Conservation (phyloP, 768 basidiomycete genomes). For the Boletus sp. region DNA sequence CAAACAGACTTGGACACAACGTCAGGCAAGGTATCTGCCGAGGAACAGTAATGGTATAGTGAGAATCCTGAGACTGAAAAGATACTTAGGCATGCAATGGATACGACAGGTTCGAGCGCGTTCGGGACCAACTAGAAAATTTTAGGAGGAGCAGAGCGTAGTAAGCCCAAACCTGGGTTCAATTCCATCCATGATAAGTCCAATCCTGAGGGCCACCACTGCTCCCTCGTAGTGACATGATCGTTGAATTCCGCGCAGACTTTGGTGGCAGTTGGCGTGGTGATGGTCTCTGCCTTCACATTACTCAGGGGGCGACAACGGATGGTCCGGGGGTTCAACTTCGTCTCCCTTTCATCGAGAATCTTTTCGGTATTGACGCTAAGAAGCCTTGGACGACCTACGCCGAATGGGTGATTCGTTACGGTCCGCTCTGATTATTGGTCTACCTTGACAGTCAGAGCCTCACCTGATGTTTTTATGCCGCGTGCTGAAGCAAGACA, state of each 20-base stretch:
- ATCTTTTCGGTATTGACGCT: constrained; percentile 13
- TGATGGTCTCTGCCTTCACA: not conserved
- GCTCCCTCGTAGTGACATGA: not conserved
- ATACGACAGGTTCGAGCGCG: no score
- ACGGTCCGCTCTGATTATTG: constrained; percentile 5
- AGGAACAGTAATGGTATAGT: no score
- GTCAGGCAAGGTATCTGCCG: no score
- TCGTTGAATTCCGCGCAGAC: not conserved
- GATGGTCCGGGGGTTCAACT: not conserved
- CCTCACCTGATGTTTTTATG: constrained; percentile 14
- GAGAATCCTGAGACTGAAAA: no score
- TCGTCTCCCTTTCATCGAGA: constrained; percentile 16
- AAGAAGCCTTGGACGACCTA: constrained; percentile 21
- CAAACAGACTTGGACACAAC: no score
- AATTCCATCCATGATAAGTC: no score
- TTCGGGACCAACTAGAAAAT: no score
- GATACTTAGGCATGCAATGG: no score
- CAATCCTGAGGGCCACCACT: no score
- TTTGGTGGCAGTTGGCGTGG: not conserved
- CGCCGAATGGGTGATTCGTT: constrained; percentile 15
- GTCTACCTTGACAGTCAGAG: not conserved
- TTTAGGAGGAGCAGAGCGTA: no score
- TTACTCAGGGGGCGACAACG: constrained; percentile 4
- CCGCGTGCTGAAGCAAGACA: constrained; percentile 20
- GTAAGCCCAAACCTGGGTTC: no score